Base-by-base conservation (phyloP, 345 rosid species). In the Rhizophora apiculata region DNA sequence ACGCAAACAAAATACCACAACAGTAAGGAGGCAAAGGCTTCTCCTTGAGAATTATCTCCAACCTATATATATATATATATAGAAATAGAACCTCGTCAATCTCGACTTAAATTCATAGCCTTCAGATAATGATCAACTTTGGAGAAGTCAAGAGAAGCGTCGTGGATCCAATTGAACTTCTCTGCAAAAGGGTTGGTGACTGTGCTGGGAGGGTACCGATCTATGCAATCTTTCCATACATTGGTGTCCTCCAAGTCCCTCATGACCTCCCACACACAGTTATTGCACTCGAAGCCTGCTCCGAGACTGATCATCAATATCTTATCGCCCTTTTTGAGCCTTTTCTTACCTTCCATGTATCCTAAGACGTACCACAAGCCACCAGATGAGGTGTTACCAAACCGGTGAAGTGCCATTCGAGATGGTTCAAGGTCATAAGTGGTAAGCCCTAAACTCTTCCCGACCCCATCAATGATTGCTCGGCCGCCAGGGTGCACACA, bases 191-290 rank as follows among this genome's bases (percentile, higher is more conserved):
- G 82, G 60, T 81, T 84, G 46, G 10, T 49, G 1, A 53, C 10
- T 9, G 70, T 57, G 29, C 64, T 52, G 62, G 72, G 63, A 6
- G 89, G 89, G 64, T 83, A 83, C 10, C 71, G 54, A 31, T 76
- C 70, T 1, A 77, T 52, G 69, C 69, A 79, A 21, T 85, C 85
- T 60, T 67, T 76, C 97, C 97, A 91, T 16, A 87, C 88, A 59
- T 88, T 88, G 5, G 68, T 71, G 37, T 77, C 63, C 0, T 32
- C 65, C 19, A 74, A 5, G 39, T 31, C 27, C 59, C 27, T 67
- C 43, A 71, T 30, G 2, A 73, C 76, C 76, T 71, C 29, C 84
- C 81, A 76, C 20, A 79, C 71, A 61, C 77, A 75, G 22, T 39
- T 76, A 48, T 76, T 79, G 69, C 83, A 79, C 72, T 76, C 69